Evolutionary conservation across 2,329 filamentous ascomycete genomes (phyloP).

Genomic region (Apiospora phragmitis): DNA sequence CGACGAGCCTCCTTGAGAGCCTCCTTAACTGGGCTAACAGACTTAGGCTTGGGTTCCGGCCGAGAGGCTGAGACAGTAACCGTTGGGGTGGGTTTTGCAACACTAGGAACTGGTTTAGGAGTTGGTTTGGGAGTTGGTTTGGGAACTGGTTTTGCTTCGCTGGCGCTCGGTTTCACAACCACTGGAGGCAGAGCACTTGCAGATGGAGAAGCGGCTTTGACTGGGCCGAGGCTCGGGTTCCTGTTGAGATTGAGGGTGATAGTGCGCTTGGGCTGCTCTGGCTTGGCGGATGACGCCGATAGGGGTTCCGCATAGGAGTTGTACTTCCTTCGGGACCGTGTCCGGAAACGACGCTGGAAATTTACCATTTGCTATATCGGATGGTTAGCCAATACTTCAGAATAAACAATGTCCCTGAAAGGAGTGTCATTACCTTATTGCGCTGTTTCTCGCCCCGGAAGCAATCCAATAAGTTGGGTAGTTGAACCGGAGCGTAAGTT

Average conservation of each 20-base stretch:
- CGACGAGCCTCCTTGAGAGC: slow-evolving; percentile 23
- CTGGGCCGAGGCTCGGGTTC: slow-evolving; percentile 22
- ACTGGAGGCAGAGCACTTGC: not conserved
- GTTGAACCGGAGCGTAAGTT: slow-evolving; percentile 46
- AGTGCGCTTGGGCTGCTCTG: slow-evolving; percentile 31
- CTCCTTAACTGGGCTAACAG: not conserved
- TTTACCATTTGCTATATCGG: slow-evolving; percentile 18
- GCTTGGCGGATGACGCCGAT: slow-evolving; percentile 14
- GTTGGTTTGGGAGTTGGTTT: slow-evolving; percentile 3
- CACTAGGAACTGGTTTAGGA: not conserved
- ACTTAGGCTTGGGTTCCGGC: not conserved
- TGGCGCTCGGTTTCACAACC: not conserved
- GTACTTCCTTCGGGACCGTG: slow-evolving; percentile 28
- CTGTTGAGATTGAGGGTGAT: slow-evolving; percentile 34
- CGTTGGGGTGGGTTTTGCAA: not conserved
- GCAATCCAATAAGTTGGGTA: slow-evolving; percentile 48
- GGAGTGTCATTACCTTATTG: slow-evolving; percentile 15
- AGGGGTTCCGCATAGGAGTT: slow-evolving; percentile 14
- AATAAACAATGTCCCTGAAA: not conserved
- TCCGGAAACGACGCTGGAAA: slow-evolving; percentile 29
- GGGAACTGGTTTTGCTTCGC: slow-evolving; percentile 11
- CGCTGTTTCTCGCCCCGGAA: slow-evolving; percentile 27
- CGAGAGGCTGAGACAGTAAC: not conserved
- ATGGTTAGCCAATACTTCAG: not conserved
- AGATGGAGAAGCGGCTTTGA: slow-evolving; percentile 13